Base-by-base conservation (phyloP, 495 filamentous ascomycete genomes). In the Schizothecium vesticola region DNA sequence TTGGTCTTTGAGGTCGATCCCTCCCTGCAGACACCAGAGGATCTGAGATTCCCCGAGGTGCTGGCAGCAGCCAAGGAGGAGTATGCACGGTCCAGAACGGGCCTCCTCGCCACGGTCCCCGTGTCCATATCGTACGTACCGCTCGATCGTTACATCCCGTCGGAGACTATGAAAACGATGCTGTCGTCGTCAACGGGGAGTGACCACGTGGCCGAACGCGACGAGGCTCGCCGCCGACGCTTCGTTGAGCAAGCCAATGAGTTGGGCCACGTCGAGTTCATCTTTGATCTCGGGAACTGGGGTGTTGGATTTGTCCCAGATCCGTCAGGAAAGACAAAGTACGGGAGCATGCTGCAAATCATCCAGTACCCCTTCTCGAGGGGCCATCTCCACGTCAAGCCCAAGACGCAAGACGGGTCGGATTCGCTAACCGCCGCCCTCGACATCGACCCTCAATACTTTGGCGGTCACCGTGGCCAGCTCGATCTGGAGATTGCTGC, bases 211-310 rank as follows among this genome's bases (percentile, higher is more conserved):
- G n/a, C 73, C 12, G 61, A 70, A 3, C 71, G 67, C 19, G 55
- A 63, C 25, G 55, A 64, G 7, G 68, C 82, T 36, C 71, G 73
- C 60, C 61, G 56, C 57, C 77, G 71, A 59, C 78, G 78, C 28
- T 82, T 85, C 68, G 57, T 71, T 1, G 59, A 16, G 16, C 58
- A 8, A 10, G 55, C 74, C 10, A 65, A 68, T 7, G 66, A 70
- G 0, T 73, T 81, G 1, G 84, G 84, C 7, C 85, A 86, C 59
- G 71, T 87, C 11, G 84, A 87, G 72, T 85, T 76, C 67, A 74
- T 85, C 66, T 82, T 85, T 57, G 81, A 85, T 56, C 70, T 82
- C 4, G 80, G 82, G 21, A 85, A 86, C 67, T 84, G 83, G 81
- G 81, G 74, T 55, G 76, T 81, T 19, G 76, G 75, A 29, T 83